These are phyloP conservation scores for Emergomyces pasteurianus DNA, from an alignment of 2,329 filamentous ascomycete species.

Conservation along the genomic window DNA sequence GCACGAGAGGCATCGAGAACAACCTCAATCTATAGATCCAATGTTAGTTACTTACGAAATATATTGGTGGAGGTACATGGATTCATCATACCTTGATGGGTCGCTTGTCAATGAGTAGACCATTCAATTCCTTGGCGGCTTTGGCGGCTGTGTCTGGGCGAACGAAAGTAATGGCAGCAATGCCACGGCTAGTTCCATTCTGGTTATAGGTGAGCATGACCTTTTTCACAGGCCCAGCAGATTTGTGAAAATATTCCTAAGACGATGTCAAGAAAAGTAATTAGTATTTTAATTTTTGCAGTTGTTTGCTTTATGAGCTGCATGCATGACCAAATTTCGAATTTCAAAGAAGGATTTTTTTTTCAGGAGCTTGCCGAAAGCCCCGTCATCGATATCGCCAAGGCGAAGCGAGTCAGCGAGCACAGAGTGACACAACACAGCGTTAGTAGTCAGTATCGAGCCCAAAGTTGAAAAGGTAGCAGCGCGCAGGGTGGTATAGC, in stretches of 20 bases:
- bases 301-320: conserved; percentile 3
- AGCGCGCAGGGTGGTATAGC: conserved; percentile 7
- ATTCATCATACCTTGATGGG: conserved; percentile 67
- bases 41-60: conserved; percentile 5
- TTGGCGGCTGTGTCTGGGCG: conserved; percentile 71
- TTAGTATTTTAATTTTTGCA: conserved; percentile 30
- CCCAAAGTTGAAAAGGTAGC: background rate
- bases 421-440: conserved; percentile 40
- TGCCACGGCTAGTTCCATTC: conserved; percentile 80
- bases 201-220: conserved; percentile 89
- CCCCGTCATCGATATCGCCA: conserved; percentile 9
- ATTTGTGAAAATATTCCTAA: conserved; percentile 93
- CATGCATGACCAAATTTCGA: conserved; percentile 12
- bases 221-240: conserved; percentile 80
- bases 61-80: background rate
- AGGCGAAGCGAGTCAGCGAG: conserved; percentile 43
- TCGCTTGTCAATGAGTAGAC: conserved; percentile 75
- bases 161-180: conserved; percentile 77
- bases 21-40: conserved; percentile 63
- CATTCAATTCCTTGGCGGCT: conserved; percentile 74
- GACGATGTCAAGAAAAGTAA: conserved; percentile 33
- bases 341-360: conserved; percentile 7
- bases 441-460: conserved; percentile 29
- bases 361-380: conserved; percentile 12
- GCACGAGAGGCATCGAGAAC: conserved; percentile 67